Conservation (phyloP, 345 rosid species). For the Linum tenue region DNA sequence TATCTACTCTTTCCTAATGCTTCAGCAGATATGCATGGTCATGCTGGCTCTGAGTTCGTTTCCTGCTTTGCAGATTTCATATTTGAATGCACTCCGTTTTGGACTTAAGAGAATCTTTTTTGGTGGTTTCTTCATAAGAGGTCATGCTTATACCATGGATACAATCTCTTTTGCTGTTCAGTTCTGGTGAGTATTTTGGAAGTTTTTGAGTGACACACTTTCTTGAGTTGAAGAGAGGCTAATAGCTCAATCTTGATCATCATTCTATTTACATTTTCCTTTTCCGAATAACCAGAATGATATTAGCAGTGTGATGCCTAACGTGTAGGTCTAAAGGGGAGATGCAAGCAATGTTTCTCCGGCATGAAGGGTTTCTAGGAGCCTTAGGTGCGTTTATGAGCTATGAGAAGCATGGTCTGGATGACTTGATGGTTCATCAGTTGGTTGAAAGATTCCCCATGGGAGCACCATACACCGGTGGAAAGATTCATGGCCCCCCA, state of each 20-base stretch:
- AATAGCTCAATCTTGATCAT: too few species aligned
- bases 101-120: constrained; percentile 91
- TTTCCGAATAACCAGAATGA: neutral
- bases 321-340: constrained; percentile 81
- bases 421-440: constrained; percentile 96
- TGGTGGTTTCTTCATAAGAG: constrained; percentile 95
- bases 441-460: constrained; percentile 98
- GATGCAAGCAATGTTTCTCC: constrained; percentile 90
- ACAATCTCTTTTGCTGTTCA: constrained; percentile 98
- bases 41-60: constrained; percentile 14
- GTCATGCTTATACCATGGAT: constrained; percentile 99
- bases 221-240: neutral
- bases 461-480: constrained; percentile 99
- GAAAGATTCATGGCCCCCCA: constrained; percentile 94
- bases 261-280: too few species aligned
- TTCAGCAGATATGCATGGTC: neutral
- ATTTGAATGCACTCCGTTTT: constrained; percentile 88
- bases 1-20: neutral
- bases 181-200: constrained; percentile 51
- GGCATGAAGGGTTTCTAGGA: constrained; percentile 98
- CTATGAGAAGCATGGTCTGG: constrained; percentile 94
- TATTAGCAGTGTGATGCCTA: constrained; percentile 6
- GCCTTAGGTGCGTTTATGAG: constrained; percentile 99
- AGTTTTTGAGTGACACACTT: neutral
- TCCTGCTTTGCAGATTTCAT: constrained; percentile 54